Evolutionary conservation across 2,329 filamentous ascomycete species (phyloP), one percentile per base, ranked within the genome.

Genomic region (Colletotrichum siamense): DNA sequence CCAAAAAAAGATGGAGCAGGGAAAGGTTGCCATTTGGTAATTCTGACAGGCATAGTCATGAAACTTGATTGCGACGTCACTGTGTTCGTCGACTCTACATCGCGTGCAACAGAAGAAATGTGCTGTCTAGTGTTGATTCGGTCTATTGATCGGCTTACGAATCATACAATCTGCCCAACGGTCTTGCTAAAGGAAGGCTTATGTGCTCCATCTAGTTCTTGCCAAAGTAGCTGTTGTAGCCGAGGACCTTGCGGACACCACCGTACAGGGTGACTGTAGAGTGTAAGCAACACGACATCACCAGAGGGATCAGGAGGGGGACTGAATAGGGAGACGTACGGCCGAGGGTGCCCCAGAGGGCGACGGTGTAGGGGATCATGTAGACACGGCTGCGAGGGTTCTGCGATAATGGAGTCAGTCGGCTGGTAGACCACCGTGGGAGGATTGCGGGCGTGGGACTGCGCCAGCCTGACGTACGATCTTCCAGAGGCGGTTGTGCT

Each of bases 181-280:
- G 13, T 64, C 26, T 76, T 22, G 49, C 22, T 68, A 22, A 12
- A 18, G n/a, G 15, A 30, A 22, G 62, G 49, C 32, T 32, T 28
- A 18, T 24, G 62, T 30, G 55, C 62, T 52, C 34, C 52, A 67
- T 80, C 83, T 89, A 92, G 79, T 87, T 82, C 85, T 91, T 89
- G 83, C 89, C 87, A 82, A 92, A 95, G 92, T 93, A 96, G 78
- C 93, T 95, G 91, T 95, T 96, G 90, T 96, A 92, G 82, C 95
- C 95, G 78, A 93, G 84, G 79, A 94, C 87, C 88, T 94, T 92
- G 84, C 95, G 94, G 84, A 89, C 87, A 88, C 94, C 93, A 88
- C 93, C 94, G 89, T 94, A 96, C 86, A 95, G 87, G 79, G 87
- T 83, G 70, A 86, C 91, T 92, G 79, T 69, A 22, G 61, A 39